phyloP scores from a whole-genome alignment of 345 rosid species.

The Mallotus nudiflorus region DNA sequence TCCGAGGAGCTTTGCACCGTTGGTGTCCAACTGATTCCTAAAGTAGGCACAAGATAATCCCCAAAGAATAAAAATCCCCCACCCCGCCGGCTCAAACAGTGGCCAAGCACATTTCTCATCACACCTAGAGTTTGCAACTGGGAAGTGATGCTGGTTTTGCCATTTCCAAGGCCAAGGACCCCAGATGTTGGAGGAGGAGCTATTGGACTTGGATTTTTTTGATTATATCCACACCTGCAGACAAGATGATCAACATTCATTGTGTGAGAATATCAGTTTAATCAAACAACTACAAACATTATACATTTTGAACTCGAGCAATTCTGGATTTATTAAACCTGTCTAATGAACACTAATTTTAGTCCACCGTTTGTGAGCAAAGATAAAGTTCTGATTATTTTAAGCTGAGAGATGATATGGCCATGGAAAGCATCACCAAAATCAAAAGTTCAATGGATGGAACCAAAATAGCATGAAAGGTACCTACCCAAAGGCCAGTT shows the following conservation, averaged over 20 bases:
- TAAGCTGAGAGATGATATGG: neutral
- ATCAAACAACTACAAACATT: neutral
- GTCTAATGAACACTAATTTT: neutral
- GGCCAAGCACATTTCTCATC: conserved; percentile 63
- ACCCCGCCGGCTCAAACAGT: conserved; percentile 72
- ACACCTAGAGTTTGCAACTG: conserved; percentile 53
- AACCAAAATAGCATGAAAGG: conserved; percentile 5
- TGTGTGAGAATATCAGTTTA: too few relatives aligned
- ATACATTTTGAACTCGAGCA: neutral
- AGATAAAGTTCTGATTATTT: neutral
- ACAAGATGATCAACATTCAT: conserved; percentile 13
- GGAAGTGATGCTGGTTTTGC: conserved; percentile 63
- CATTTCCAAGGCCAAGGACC: conserved; percentile 78
- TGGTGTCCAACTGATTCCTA: conserved; percentile 67
- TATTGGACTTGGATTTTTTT: conserved; percentile 42
- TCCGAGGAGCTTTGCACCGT: conserved; percentile 29
- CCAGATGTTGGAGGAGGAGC: conserved; percentile 70
- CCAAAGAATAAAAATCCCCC: conserved; percentile 89
- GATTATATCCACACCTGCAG: conserved; percentile 82
- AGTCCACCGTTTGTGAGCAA: neutral
- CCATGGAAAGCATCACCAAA: neutral
- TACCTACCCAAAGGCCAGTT: conserved; percentile 72
- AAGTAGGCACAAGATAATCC: conserved; percentile 57
- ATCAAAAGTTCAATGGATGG: too few relatives aligned
- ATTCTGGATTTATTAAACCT: neutral